phyloP scores from a whole-genome alignment of 2,329 filamentous ascomycete species.

The Hirsutella rhossiliensis region DNA sequence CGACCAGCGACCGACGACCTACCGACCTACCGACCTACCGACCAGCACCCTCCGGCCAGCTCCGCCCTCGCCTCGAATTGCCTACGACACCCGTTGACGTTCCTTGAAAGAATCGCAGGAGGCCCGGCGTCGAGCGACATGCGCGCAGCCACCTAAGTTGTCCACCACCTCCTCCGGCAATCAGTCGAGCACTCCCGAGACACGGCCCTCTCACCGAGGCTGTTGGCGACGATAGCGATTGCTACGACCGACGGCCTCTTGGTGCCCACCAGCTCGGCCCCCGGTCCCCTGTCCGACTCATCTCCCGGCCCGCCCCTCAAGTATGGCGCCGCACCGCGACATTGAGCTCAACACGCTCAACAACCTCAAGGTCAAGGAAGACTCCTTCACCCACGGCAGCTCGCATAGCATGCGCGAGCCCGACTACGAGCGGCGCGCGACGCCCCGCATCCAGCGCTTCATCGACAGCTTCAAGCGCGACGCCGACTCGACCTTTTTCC shows the following conservation, averaged over 20 bases:
- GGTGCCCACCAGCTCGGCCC: too few relatives aligned
- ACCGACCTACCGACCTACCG: background rate
- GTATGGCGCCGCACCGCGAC: slow-evolving; percentile 27
- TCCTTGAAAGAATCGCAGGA: too few relatives aligned
- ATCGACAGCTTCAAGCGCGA: slow-evolving; percentile 54
- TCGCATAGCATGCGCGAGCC: slow-evolving; percentile 39
- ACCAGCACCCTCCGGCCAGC: background rate
- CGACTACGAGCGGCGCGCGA: slow-evolving; percentile 26
- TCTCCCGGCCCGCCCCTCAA: background rate
- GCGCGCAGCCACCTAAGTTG: too few relatives aligned
- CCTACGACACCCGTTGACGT: too few relatives aligned
- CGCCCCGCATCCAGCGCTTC: slow-evolving; percentile 28
- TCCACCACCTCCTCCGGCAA: too few relatives aligned
- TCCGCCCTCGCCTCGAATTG: too few relatives aligned
- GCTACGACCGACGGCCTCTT: too few relatives aligned
- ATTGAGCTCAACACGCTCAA: slow-evolving; percentile 46
- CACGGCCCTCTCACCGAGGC: too few relatives aligned
- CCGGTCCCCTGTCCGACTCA: too few relatives aligned
- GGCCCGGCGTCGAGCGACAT: too few relatives aligned
- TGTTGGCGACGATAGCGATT: too few relatives aligned
- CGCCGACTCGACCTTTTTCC: slow-evolving; percentile 35
- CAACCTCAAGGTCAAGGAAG: slow-evolving; percentile 46
- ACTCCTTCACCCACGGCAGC: slow-evolving; percentile 37
- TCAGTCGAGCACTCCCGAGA: too few relatives aligned
- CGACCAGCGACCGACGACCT: background rate